Evolutionary conservation across 345 rosid species (phyloP), one percentile per base, ranked within the genome.

Genomic region (Gossypium herbaceum): DNA sequence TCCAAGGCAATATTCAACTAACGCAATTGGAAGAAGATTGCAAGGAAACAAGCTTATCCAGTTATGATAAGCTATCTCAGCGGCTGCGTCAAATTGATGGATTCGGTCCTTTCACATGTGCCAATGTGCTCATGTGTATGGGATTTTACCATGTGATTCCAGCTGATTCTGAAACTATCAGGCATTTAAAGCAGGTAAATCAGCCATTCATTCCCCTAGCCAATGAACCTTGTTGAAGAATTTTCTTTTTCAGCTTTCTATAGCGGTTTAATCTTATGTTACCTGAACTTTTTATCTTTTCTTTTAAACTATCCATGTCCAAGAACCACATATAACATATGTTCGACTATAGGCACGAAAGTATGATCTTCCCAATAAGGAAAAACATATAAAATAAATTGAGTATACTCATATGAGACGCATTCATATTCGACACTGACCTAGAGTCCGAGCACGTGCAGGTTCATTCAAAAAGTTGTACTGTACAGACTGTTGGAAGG

Each of bases 121-220:
- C 87, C 59, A 87, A 87, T 81, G 87, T 84, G 72, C 82, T 87
- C 11, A 77, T 85, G 82, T 87, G 88, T 76, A 81, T 87, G 84
- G 87, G 91, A 48, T 85, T 73, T 77, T 85, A 87, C 79, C 88
- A 85, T 48, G 77, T 75, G 13, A 81, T 87, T 77, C 88, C 91
- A 12, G 7, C 87, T 19, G 87, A 87, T 82, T 80, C 85, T 56
- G 88, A 87, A 81, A 87, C 91, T 12, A 70, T 84, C 16, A 80
- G 91, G 77, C 91, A 85, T 77, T 51, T 85, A 25, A 76, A 85
- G 54, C 84, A 87, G 87, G 88, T 82, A 55, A 69, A 44, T 16
- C 20, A 24, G 13, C 34, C n/a, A 0, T 54, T 41, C 52, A 16
- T 64, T 57, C 47, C 47, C 50, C 24, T 58, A 48, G 13, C 22